Conservation (phyloP, 2,329 filamentous ascomycete genomes). For the Epichloe amarillans region DNA sequence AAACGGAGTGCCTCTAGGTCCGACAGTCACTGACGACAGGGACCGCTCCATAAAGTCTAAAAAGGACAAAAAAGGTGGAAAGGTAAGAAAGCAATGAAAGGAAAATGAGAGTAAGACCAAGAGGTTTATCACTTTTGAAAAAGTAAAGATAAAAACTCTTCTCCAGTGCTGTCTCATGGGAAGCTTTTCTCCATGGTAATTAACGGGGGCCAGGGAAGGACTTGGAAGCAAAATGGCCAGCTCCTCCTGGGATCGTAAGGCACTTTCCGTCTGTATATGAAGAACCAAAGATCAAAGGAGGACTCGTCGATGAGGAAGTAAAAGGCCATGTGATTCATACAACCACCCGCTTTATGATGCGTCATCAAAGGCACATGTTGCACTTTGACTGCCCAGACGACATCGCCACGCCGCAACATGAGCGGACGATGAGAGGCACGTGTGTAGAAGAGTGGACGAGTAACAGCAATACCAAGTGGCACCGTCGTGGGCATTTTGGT, state of each 20-base stretch:
- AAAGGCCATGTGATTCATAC: not conserved
- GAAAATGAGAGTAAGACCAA: not conserved
- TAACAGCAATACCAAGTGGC: not conserved
- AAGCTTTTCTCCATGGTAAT: not conserved
- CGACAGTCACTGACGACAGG: not conserved
- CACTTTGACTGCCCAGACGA: not conserved
- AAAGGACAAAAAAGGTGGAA: not conserved
- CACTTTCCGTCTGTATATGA: not conserved
- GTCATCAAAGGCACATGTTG: not conserved
- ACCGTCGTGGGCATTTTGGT: conserved; percentile 7
- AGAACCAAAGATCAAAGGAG: not conserved
- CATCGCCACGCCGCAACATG: not conserved
- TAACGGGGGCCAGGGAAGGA: not conserved
- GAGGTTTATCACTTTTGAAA: not conserved
- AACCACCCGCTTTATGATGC: not conserved
- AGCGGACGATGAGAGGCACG: not conserved
- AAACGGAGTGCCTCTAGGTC: not conserved
- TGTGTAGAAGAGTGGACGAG: not conserved
- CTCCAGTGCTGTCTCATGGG: not conserved
- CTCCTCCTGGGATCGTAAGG: not conserved
- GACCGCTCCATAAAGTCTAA: not conserved
- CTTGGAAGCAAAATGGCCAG: not conserved
- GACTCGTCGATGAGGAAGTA: not conserved
- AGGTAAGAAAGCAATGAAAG: not conserved
- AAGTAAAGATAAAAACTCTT: not conserved